Base-by-base conservation (phyloP, 1,284 basidiomycete species). In the Trichosporon sp. region DNA sequence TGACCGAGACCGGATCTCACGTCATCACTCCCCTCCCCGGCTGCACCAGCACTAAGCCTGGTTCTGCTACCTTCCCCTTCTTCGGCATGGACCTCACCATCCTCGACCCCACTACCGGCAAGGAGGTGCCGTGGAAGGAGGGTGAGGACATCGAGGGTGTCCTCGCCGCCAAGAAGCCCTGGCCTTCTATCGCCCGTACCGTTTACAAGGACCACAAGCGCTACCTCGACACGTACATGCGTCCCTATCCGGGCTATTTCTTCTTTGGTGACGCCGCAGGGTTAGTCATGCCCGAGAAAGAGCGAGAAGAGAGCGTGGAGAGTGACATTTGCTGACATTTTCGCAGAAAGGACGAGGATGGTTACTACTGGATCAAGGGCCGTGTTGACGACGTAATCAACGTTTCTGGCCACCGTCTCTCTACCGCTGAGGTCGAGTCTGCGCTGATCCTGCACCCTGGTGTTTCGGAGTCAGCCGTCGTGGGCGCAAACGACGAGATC, bases 331-430 rank as follows among this genome's bases (percentile, higher is more conserved):
- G 43, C 43, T 46, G 40, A 43, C 40, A 37, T 40, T n/a, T n/a
- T 7, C 7, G 11, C 43, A 46, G 43, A 14, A 89, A 96, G 64
- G 97, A 99, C 83, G 90, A 92, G 79, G 91, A 99, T 79, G 96
- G 96, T 5, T 99, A 99, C 86, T 92, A 94, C 81, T 97, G 94
- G 94, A 98, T 99, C 86, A 96, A 95, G 85, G 96, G 96, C 68
- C 91, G 96, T 78, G 91, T 99, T 59, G 96, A 99, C 84, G 81
- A 84, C 70, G 83, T 84, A 54, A 84, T 84, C 81, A 84, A 84
- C 84, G 93, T 96, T 40, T 97, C 96, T 48, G 97, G 96, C 2
- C 96, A 99, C 84, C 91, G 97, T 81, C 87, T 99, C 69, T 96
- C 93, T 54, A 99, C 96, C 0, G 96, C 96, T 71, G 96, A 99